Evolutionary conservation across 2,329 filamentous ascomycete species (phyloP), one percentile per base, ranked within the genome.

Genomic region (Penicillium sp.): DNA sequence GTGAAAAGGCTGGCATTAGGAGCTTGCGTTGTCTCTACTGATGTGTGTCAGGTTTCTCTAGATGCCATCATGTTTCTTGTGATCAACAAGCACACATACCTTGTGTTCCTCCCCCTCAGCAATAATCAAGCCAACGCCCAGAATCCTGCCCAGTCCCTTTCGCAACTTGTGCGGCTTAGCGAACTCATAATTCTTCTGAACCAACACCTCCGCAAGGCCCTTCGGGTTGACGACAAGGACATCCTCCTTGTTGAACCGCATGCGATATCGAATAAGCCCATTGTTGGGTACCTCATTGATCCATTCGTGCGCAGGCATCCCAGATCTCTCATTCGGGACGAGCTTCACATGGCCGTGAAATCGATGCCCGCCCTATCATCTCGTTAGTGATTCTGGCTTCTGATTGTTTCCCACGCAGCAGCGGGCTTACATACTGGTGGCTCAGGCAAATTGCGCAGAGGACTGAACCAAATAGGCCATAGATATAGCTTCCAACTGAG

Each of bases 51-150:
- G 33, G n/a, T 20, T 20, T 40, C n/a, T 37, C 33, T 20, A 3
- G 8, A n/a, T 22, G 18, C n/a, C 5, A 15, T 6, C 3, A 31
- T 12, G 5, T 22, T 8, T 20, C 7, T 2, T 18, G 3, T 14
- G 18, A 29, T 23, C 4, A 9, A 35, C n/a, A n/a, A 4, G 22
- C 6, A 35, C 3, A 23, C 26, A 6, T 40, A 56, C 54, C 50
- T 56, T 56, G 44, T 56, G 54, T 9, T 59, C 54, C 22, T 60
- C 58, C 2, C 58, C 58, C 53, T 63, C 61, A 12, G 57, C 55
- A 15, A 59, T 50, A 27, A 64, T 54, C 6, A 64, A 33, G 2
- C 58, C 61, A 12, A 56, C 45, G 8, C 60, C 61, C 6, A 64
- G 47, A 12, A 61, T 59, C 2, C 49, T 45, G 7, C 50, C 52